phyloP scores from a whole-genome alignment of 495 filamentous ascomycete species.

The Neurospora sp. region DNA sequence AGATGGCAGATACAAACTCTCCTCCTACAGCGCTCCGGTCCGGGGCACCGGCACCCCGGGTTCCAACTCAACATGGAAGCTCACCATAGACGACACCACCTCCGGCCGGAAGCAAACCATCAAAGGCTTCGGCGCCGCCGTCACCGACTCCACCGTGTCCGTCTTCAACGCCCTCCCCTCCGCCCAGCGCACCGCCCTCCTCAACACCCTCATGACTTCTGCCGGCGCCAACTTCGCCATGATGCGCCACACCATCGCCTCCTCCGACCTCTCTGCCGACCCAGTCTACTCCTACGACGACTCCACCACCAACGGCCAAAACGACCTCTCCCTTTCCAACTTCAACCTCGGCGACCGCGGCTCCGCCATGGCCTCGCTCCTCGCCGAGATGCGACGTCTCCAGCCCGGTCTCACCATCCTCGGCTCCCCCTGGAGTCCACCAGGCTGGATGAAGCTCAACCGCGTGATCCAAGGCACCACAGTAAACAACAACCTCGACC shows the following conservation, averaged over 20 bases:
- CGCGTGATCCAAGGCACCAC: conserved; percentile 37
- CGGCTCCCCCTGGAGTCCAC: conserved; percentile 44
- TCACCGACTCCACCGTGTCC: conserved; percentile 46
- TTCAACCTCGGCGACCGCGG: conserved; percentile 43
- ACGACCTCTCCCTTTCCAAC: conserved; percentile 28
- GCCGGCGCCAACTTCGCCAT: conserved; percentile 39
- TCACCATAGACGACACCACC: conserved; percentile 39
- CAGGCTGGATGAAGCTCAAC: conserved; percentile 51
- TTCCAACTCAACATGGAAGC: conserved; percentile 33
- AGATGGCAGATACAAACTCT: conserved; percentile 35
- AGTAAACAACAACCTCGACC: conserved; percentile 42
- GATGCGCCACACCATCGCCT: conserved; percentile 45
- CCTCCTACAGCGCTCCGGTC: conserved; percentile 31
- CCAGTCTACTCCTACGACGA: conserved; percentile 47
- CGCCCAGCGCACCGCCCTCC: conserved; percentile 28
- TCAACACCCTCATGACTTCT: conserved; percentile 37
- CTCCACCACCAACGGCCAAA: conserved; percentile 15
- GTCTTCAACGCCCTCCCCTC: conserved; percentile 37
- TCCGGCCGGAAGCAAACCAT: conserved; percentile 40
- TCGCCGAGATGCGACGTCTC: conserved; percentile 30
- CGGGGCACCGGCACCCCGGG: conserved; percentile 31
- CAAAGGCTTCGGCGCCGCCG: conserved; percentile 44
- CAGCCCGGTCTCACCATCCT: conserved; percentile 31
- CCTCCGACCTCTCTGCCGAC: conserved; percentile 41
- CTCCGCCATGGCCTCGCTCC: conserved; percentile 40